phyloP scores from a whole-genome alignment of 2,329 filamentous ascomycete genomes.

The Fonsecaea monophora region DNA sequence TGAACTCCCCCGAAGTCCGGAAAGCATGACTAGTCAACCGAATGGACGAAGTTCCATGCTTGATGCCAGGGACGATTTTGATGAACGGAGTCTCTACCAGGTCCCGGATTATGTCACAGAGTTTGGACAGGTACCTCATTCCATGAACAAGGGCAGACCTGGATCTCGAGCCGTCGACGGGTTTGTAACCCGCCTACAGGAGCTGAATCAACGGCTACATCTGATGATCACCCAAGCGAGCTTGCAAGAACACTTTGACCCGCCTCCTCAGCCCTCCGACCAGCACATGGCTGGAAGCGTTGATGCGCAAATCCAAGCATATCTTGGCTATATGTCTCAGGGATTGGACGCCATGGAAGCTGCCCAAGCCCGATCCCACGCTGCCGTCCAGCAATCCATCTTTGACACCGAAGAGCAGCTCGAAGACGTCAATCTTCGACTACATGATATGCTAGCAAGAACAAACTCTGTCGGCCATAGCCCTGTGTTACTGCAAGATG shows the following conservation, averaged over 20 bases:
- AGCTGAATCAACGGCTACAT: slow-evolving; percentile 70
- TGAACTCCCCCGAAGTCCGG: slow-evolving; percentile 72
- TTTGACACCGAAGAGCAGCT: slow-evolving; percentile 63
- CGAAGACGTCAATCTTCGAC: slow-evolving; percentile 67
- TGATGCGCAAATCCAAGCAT: slow-evolving; percentile 47
- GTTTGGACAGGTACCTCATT: slow-evolving; percentile 43
- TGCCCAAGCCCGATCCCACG: slow-evolving; percentile 58
- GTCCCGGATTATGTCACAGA: slow-evolving; percentile 70
- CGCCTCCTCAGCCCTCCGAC: slow-evolving; percentile 46
- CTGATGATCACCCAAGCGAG: slow-evolving; percentile 65
- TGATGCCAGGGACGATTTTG: slow-evolving; percentile 70
- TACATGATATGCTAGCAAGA: slow-evolving; percentile 64
- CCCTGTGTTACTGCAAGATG: slow-evolving; percentile 64
- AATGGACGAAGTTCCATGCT: slow-evolving; percentile 59
- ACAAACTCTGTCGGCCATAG: slow-evolving; percentile 52
- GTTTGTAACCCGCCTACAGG: slow-evolving; percentile 70
- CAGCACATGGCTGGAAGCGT: slow-evolving; percentile 39
- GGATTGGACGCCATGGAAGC: slow-evolving; percentile 67
- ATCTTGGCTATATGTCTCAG: slow-evolving; percentile 75
- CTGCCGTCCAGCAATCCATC: slow-evolving; percentile 42
- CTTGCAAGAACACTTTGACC: slow-evolving; percentile 46
- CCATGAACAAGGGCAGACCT: slow-evolving; percentile 39
- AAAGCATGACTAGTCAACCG: slow-evolving; percentile 62
- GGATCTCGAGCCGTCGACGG: slow-evolving; percentile 53
- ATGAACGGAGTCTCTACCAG: slow-evolving; percentile 76